phyloP scores from a whole-genome alignment of 805 yeast species.

The Danielia reshetovae region DNA sequence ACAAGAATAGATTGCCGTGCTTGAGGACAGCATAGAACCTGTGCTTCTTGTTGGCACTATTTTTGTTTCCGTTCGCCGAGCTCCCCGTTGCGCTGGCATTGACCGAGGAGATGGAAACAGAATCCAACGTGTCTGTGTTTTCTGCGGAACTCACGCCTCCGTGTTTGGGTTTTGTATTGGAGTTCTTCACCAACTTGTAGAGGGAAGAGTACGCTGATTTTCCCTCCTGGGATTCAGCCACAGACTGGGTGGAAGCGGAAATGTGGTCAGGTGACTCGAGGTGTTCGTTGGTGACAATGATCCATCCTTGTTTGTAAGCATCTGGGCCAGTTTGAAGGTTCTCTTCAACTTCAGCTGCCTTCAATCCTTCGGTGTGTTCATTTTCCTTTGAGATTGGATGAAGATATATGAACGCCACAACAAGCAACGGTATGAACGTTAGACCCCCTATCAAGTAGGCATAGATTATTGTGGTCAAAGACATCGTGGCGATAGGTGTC shows the following conservation, averaged over 20 bases:
- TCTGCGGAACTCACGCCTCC: not conserved
- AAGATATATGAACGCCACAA: slow-evolving; percentile 36
- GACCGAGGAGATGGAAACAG: not conserved
- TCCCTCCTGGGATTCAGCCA: slow-evolving; percentile 37
- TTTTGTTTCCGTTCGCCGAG: too few species aligned
- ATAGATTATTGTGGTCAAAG: slow-evolving; percentile 25
- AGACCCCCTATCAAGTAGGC: slow-evolving; percentile 75
- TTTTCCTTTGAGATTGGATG: slow-evolving; percentile 31
- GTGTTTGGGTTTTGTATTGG: slow-evolving; percentile 1
- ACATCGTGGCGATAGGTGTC: slow-evolving; percentile 8
- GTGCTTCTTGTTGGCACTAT: slow-evolving; percentile 44
- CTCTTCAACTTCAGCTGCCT: slow-evolving; percentile 66
- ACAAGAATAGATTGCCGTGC: slow-evolving; percentile 87
- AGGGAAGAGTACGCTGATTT: slow-evolving; percentile 60
- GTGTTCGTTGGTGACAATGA: slow-evolving; percentile 78
- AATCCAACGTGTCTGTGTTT: not conserved
- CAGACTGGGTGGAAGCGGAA: slow-evolving; percentile 42
- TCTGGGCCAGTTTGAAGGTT: slow-evolving; percentile 56
- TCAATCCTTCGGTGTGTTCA: slow-evolving; percentile 28
- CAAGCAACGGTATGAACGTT: slow-evolving; percentile 65
- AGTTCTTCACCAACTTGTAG: slow-evolving; percentile 50
- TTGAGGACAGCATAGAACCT: slow-evolving; percentile 67
- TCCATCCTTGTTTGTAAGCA: slow-evolving; percentile 69
- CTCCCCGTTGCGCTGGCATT: not conserved
- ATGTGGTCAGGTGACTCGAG: slow-evolving; percentile 43